These are phyloP conservation scores for Aphanomyces cochlioides DNA, from an alignment of 352 stramenopile genomes.

Conservation along the genomic window DNA sequence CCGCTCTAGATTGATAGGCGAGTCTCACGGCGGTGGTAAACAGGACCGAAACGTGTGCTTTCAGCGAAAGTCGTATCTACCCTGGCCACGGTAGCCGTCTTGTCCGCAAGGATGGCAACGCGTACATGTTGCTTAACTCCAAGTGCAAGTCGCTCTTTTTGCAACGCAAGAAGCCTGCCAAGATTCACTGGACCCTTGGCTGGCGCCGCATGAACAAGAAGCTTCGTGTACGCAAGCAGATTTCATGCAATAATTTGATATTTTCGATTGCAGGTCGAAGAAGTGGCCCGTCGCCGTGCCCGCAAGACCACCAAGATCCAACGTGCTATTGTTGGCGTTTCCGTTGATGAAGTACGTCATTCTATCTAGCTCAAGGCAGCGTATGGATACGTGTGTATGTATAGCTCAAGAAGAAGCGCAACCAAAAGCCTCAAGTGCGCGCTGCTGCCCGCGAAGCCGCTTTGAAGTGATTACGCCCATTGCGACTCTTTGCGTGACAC, in stretches of 20 bases:
- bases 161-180: slow-evolving; percentile 99
- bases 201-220: slow-evolving; percentile 99
- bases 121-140: slow-evolving; percentile 92
- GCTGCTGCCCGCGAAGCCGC: slow-evolving; percentile 86
- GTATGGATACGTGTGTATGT: neutral
- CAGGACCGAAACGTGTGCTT: slow-evolving; percentile 88
- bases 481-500: neutral
- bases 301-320: slow-evolving; percentile 96
- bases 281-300: slow-evolving; percentile 73
- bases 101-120: slow-evolving; percentile 96
- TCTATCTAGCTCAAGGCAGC: neutral
- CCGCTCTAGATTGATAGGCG: neutral
- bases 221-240: slow-evolving; percentile 82
- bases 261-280: slow-evolving; percentile 56
- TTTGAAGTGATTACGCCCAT: slow-evolving; percentile 83
- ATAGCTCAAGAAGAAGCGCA: slow-evolving; percentile 96
- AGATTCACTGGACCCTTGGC: slow-evolving; percentile 97
- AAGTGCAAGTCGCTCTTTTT: slow-evolving; percentile 98
- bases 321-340: slow-evolving; percentile 95
- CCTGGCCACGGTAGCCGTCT: slow-evolving; percentile 98
- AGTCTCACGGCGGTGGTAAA: slow-evolving; percentile 7
- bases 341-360: slow-evolving; percentile 88
- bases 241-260: neutral
- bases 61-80: slow-evolving; percentile 93
- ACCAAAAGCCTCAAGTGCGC: slow-evolving; percentile 93